Percentiles rank a stretch among this genome's conserved stretches.
These are phyloP conservation scores for Fraxinus velutina DNA, from an alignment of 305 asterid species.

Conservation along the genomic window DNA sequence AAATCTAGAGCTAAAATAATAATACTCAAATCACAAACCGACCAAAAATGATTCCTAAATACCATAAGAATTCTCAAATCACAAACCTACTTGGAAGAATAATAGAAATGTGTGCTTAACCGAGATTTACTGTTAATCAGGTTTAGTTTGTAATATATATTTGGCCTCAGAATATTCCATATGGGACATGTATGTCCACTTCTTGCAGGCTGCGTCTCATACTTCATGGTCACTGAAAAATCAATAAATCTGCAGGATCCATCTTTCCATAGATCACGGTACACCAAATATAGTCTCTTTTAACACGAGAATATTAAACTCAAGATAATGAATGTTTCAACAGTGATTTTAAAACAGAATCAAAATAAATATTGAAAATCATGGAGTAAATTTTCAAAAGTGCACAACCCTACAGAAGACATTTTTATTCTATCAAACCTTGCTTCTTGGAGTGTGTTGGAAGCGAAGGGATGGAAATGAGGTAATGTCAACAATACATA, in stretches of 20 bases:
- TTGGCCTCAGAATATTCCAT: not conserved
- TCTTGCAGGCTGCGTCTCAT: not conserved
- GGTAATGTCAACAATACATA: not conserved
- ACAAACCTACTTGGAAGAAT: not conserved
- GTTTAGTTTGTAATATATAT: not conserved
- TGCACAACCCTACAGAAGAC: not conserved
- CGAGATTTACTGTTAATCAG: not conserved
- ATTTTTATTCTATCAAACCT: not conserved
- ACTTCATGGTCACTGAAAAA: not conserved
- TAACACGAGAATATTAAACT: not conserved
- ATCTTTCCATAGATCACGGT: not conserved
- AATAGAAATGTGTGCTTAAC: not conserved
- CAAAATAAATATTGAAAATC: not conserved
- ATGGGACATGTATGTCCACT: not conserved
- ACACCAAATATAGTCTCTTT: not conserved
- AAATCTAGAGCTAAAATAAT: not conserved
- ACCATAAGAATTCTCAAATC: not conserved
- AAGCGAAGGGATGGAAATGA: not conserved
- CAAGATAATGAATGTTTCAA: not conserved
- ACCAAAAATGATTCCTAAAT: not conserved
- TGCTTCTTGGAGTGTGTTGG: not conserved
- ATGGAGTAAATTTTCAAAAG: not conserved
- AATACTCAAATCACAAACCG: not conserved
- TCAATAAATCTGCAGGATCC: not conserved
- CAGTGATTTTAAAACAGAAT: not conserved